These are phyloP conservation scores for Aquanectria penicillioides DNA, from an alignment of 2,329 filamentous ascomycete species.

Conservation along the genomic window DNA sequence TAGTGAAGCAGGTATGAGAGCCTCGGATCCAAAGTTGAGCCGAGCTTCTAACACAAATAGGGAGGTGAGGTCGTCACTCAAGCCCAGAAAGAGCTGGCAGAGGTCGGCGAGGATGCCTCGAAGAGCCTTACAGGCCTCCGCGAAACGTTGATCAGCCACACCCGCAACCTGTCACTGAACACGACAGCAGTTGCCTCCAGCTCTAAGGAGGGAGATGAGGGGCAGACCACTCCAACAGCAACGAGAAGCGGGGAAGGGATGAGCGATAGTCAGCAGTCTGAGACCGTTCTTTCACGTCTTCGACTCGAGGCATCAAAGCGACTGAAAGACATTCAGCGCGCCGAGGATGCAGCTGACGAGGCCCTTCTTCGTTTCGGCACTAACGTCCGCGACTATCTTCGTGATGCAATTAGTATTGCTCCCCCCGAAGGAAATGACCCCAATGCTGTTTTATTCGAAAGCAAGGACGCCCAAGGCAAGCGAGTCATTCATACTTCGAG, in stretches of 20 bases:
- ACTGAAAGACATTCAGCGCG: conserved; percentile 87
- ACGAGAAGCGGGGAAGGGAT: conserved; percentile 45
- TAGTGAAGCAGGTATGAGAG: conserved; percentile 84
- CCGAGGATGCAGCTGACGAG: conserved; percentile 96
- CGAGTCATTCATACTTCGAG: conserved; percentile 93
- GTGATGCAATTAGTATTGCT: conserved; percentile 88
- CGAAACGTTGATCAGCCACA: conserved; percentile 75
- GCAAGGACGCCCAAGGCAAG: conserved; percentile 89
- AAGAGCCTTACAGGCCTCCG: conserved; percentile 80
- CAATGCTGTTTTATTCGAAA: conserved; percentile 86
- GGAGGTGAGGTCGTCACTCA: conserved; percentile 86
- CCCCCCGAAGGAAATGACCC: conserved; percentile 70
- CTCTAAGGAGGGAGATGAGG: conserved; percentile 47
- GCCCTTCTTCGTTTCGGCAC: conserved; percentile 90
- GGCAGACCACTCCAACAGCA: conserved; percentile 59
- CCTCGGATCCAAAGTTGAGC: conserved; percentile 4
- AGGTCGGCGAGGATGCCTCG: conserved; percentile 81
- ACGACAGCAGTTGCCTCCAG: conserved; percentile 47
- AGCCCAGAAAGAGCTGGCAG: conserved; percentile 83
- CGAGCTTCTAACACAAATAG: conserved; percentile 52
- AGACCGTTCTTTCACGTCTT: conserved; percentile 80
- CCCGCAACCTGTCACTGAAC: conserved; percentile 76
- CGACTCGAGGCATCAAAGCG: conserved; percentile 81
- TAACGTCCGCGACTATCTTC: conserved; percentile 88
- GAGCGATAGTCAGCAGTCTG: conserved; percentile 60